A percentile compares a stretch with the other conserved stretches of the same genome.
These are phyloP conservation scores for Trametes villosa DNA, from an alignment of 768 basidiomycete species.

Conservation along the genomic window DNA sequence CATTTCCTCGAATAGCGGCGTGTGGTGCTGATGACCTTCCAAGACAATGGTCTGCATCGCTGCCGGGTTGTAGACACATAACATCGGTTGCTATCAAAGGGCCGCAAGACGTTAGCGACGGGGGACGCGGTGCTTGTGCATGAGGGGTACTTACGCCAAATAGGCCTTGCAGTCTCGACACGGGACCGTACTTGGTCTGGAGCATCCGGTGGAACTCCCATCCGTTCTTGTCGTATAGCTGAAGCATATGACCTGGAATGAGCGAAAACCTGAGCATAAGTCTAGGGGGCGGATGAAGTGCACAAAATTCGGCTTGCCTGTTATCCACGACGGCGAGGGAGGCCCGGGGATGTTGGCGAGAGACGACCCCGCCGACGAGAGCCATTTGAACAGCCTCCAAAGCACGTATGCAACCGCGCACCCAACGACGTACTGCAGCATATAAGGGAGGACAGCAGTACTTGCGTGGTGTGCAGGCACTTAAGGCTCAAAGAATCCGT, in stretches of 20 bases:
- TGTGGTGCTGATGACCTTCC: conserved; percentile 10
- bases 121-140: too few species aligned
- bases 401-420: not conserved
- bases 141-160: conserved; percentile 8
- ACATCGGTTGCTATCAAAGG: not conserved
- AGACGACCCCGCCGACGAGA: not conserved
- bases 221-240: conserved; percentile 9
- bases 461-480: too few species aligned
- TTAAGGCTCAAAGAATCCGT: too few species aligned
- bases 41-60: conserved; percentile 23
- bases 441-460: too few species aligned
- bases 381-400: not conserved
- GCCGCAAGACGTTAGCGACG: not conserved
- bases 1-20: conserved; percentile 11
- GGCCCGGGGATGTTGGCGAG: conserved; percentile 21
- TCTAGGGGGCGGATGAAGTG: not conserved
- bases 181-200: conserved; percentile 11
- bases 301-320: not conserved
- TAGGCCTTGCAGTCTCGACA: conserved; percentile 9
- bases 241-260: conserved; percentile 16
- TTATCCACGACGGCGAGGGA: conserved; percentile 1
- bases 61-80: conserved; percentile 21
- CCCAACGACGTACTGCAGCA: not conserved
- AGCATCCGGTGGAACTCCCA: conserved; percentile 15
- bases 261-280: not conserved